Evolutionary conservation across 2,329 filamentous ascomycete genomes (phyloP).

Genomic region (Monosporascus sp.): DNA sequence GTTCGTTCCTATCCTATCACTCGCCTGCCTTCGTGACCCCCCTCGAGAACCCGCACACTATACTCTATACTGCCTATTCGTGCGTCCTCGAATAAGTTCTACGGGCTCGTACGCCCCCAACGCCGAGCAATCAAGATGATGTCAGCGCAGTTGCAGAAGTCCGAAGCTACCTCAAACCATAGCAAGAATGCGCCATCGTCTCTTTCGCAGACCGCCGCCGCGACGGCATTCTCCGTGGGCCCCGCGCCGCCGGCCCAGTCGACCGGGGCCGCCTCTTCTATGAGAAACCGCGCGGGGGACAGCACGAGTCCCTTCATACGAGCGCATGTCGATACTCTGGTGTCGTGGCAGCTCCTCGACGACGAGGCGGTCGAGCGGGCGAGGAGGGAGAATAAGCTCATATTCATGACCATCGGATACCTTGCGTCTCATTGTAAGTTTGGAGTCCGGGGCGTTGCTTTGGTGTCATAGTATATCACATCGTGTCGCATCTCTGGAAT

Average conservation of each 20-base stretch:
- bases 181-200: neutral
- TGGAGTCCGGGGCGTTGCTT: neutral
- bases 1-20: neutral
- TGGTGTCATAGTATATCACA: neutral
- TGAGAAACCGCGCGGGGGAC: conserved; percentile 32
- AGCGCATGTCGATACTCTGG: conserved; percentile 72
- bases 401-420: conserved; percentile 94
- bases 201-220: conserved; percentile 1
- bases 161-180: conserved; percentile 9
- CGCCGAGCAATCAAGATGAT: conserved; percentile 19
- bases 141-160: conserved; percentile 26
- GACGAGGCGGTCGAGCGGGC: conserved; percentile 72
- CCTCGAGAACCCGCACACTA: no score
- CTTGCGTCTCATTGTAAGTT: conserved; percentile 86
- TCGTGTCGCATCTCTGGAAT: neutral
- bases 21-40: neutral
- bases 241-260: conserved; percentile 5
- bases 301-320: conserved; percentile 56
- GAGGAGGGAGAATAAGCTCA: conserved; percentile 74
- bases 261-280: conserved; percentile 10
- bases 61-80: no score
- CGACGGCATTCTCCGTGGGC: neutral
- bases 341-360: conserved; percentile 88
- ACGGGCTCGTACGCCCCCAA: no score
- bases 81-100: no score